A percentile compares a stretch with the other conserved stretches of the same genome.
These are phyloP conservation scores for Venturia nashicola DNA, from an alignment of 2,329 filamentous ascomycete genomes.

Conservation along the genomic window DNA sequence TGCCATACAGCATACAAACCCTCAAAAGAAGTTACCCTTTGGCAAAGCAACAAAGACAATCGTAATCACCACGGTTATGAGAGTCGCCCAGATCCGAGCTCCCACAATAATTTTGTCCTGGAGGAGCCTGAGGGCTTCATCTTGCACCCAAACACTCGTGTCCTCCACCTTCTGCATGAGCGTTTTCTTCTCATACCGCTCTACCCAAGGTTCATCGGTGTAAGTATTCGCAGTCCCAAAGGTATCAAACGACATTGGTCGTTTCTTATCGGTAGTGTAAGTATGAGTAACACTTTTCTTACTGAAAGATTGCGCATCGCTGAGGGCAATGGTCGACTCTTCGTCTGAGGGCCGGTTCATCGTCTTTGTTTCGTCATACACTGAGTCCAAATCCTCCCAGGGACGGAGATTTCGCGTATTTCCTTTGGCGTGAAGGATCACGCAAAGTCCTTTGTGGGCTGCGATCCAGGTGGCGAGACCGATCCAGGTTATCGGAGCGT, in stretches of 20 bases:
- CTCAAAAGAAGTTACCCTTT: background rate
- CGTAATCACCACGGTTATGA: slow-evolving; percentile 20
- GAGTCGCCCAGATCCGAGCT: slow-evolving; percentile 23
- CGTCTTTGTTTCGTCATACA: background rate
- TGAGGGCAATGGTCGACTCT: slow-evolving; percentile 10
- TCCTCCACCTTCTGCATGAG: slow-evolving; percentile 20
- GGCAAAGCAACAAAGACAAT: slow-evolving; percentile 16
- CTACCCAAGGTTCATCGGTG: slow-evolving; percentile 21
- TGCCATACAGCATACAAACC: too few relatives aligned
- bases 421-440: slow-evolving; percentile 21
- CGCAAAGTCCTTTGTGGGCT: slow-evolving; percentile 26
- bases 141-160: slow-evolving; percentile 20
- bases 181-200: slow-evolving; percentile 17
- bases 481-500: slow-evolving; percentile 24
- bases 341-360: slow-evolving; percentile 7
- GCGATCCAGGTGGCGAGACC: slow-evolving; percentile 24
- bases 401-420: slow-evolving; percentile 24
- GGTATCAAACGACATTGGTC: slow-evolving; percentile 16
- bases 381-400: slow-evolving; percentile 23
- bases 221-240: slow-evolving; percentile 25
- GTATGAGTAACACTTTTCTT: background rate
- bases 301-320: background rate
- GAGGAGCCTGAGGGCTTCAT: slow-evolving; percentile 19
- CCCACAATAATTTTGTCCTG: slow-evolving; percentile 25
- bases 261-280: background rate